These are phyloP conservation scores for Lathyrus oleraceus DNA, from an alignment of 306 rosid genomes.

Conservation along the genomic window DNA sequence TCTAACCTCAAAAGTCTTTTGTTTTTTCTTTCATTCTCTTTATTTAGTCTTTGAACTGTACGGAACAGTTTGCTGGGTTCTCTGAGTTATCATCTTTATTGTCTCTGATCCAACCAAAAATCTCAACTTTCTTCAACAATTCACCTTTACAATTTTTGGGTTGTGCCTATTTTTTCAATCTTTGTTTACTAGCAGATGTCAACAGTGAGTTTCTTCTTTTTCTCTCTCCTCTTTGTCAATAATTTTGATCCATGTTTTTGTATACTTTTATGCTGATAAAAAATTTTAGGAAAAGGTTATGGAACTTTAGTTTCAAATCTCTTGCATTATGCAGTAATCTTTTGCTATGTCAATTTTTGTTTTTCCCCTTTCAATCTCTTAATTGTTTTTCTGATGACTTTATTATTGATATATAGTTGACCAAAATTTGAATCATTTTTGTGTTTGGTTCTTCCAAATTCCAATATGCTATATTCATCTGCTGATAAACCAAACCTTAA, in stretches of 20 bases:
- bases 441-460: not conserved
- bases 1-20: slow-evolving; percentile 1
- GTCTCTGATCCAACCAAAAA: slow-evolving; percentile 36
- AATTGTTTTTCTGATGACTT: slow-evolving; percentile 8
- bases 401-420: slow-evolving; percentile 7
- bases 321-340: slow-evolving; percentile 32
- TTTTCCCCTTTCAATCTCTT: not conserved
- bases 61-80: slow-evolving; percentile 26
- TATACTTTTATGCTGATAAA: slow-evolving; percentile 32
- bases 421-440: slow-evolving; percentile 25
- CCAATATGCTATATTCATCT: not conserved
- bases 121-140: slow-evolving; percentile 34
- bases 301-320: slow-evolving; percentile 25
- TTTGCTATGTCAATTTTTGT: not conserved
- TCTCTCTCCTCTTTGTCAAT: slow-evolving; percentile 2
- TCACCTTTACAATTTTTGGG: slow-evolving; percentile 31
- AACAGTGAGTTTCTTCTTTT: slow-evolving; percentile 48
- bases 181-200: slow-evolving; percentile 55
- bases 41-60: slow-evolving; percentile 35
- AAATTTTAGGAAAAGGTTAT: slow-evolving; percentile 14
- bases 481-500: slow-evolving; percentile 7
- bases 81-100: slow-evolving; percentile 13
- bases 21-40: not conserved
- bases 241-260: not conserved
- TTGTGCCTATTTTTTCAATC: slow-evolving; percentile 29